Base-by-base conservation (phyloP, 768 basidiomycete genomes). In the Fistulinella prunicolor region DNA sequence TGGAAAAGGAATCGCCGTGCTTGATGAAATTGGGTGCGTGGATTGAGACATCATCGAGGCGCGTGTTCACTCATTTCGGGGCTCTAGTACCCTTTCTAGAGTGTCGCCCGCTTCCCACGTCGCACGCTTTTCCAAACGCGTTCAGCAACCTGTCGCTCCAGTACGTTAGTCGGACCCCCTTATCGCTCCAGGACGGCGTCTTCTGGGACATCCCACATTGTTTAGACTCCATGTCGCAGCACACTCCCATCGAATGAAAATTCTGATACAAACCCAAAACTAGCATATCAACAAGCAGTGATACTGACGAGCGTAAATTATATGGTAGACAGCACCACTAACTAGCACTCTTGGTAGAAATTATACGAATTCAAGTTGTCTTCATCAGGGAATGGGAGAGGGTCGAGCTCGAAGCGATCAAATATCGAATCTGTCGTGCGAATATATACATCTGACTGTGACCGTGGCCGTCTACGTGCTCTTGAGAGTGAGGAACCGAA, bases 91-190 rank as follows among this genome's bases (percentile, higher is more conserved):
- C 79, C 29, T 61, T 73, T 49, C 60, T 86, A 39, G 67, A 71
- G 37, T 73, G 67, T 56, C 66, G 61, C 9, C 66, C 75, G 13
- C 69, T 89, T 42, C 83, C 82, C 53, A 53, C 65, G 30, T 78
- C 76, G n/a, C 50, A 52, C 20, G 49, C 65, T 6, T 81, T 75
- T 68, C 76, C 82, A 17, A 76, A 78, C 17, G 85, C 85, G 16
- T 89, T 89, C 71, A 86, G 81, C 59, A 84, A 77, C 62, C 78
- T 76, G 26, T 73, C 83, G 13, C 69, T 83, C 1, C 86, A 87
- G 64, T 81, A 69, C 58, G 63, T 74, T 44, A 58, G 39, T 6
- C 38, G 51, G 2, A 49, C 57, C 47, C 49, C 62, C 7, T 51
- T 62, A 22, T 60, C 46, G 19, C 47, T 49, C 9, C 65, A 58